A percentile compares a stretch with the other conserved stretches of the same genome.
phyloP scores from a whole-genome alignment of 2,329 filamentous ascomycete species.

The Geosmithia morbida region DNA sequence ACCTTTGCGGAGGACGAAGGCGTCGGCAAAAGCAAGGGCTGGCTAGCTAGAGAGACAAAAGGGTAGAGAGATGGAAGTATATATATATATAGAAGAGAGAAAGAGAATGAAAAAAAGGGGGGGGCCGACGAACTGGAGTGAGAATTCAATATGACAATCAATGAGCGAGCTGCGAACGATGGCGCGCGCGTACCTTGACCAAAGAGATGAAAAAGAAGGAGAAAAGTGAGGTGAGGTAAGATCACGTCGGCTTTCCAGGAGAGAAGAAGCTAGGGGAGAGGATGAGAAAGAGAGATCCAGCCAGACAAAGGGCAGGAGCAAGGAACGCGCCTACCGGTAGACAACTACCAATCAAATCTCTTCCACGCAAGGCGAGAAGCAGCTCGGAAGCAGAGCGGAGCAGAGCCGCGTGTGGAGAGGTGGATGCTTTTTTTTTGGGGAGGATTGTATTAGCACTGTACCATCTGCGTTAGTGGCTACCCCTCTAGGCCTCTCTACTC shows the following conservation, averaged over 20 bases:
- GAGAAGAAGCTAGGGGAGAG: slow-evolving; percentile 1
- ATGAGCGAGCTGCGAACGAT: slow-evolving; percentile 11
- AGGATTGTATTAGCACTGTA: neutral
- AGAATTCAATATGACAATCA: slow-evolving; percentile 2
- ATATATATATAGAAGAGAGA: too few species aligned
- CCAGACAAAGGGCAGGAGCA: neutral
- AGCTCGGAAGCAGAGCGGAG: neutral
- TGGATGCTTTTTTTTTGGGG: neutral
- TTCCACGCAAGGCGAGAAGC: too few species aligned
- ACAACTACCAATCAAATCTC: neutral
- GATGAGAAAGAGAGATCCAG: neutral
- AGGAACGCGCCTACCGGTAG: neutral
- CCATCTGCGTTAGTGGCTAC: too few species aligned
- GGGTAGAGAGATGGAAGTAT: slow-evolving; percentile 1
- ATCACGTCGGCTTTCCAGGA: neutral
- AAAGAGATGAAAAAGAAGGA: neutral
- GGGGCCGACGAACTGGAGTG: slow-evolving; percentile 15
- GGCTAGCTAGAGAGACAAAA: slow-evolving; percentile 1
- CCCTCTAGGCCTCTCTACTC: too few species aligned
- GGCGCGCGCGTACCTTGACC: slow-evolving; percentile 4
- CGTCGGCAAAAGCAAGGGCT: neutral
- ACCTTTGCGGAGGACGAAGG: slow-evolving; percentile 3
- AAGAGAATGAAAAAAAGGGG: slow-evolving; percentile 4
- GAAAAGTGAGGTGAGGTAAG: neutral
- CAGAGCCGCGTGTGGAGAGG: neutral